Evolutionary conservation across 148 eudicot species (phyloP), one percentile per base, ranked within the genome.

Genomic region (Fagopyrum esculentum): DNA sequence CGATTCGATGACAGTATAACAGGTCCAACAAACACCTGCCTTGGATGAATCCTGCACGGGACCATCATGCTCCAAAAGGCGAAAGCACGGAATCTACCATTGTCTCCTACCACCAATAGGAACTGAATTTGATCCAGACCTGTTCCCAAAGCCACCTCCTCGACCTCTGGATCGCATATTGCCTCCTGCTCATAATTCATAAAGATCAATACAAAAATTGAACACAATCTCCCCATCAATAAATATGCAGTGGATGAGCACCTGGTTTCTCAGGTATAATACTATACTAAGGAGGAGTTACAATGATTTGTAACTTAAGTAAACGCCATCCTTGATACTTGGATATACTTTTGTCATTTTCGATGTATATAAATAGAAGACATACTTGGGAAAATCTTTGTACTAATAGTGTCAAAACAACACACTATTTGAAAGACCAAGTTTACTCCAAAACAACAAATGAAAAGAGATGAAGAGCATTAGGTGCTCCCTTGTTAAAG

Each of bases 81-180:
- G 3, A 63, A 63, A 16, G 69, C 44, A 10, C 44, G 11, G 12
- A 70, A 17, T 54, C 80, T 88, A 93, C 87, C 87, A 89, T 70
- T 81, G 91, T 83, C 82, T 83, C 84, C 84, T 87, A 54, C 77
- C 75, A 35, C 91, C 89, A 63, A 91, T 30, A 60, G 93, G 97
- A 8, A 84, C 75, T 40, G 80, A 60, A 78, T 91, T 93, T 9
- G 95, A 88, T 78, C 97, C 98, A 52, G 84, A 78, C 66, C 97
- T 85, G 83, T 89, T 84, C 73, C 96, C 93, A 40, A 15, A 15
- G 71, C 71, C 46, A 72, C 97, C 97, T 51, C 97, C 97, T 59
- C 93, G 87, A n/a, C 98, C 97, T 86, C 96, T 88, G 60, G 91
- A 86, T 9, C 98, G 89, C 76, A 87, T 90, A 80, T 87, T 90